Conservation (phyloP, 148 eudicot genomes). For the Amaranthus palmeri region DNA sequence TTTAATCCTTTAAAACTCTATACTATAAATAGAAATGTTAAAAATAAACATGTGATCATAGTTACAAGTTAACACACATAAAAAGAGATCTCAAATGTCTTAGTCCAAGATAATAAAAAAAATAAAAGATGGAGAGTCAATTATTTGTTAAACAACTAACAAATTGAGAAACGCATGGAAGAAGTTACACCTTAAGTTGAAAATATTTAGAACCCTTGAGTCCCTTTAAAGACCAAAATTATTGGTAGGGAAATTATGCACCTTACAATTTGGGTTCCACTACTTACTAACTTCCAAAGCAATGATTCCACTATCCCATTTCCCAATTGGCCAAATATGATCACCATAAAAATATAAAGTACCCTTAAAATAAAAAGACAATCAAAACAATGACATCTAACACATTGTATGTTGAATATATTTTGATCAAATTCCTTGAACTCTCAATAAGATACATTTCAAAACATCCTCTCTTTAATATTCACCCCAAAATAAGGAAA, state of each 20-base stretch:
- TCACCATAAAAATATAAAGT: not conserved
- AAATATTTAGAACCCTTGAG: conserved; percentile 1
- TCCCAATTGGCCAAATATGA: not conserved
- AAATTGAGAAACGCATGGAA: not conserved
- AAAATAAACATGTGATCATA: too few species aligned
- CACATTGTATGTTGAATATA: conserved; percentile 1
- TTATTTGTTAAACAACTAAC: conserved; percentile 13
- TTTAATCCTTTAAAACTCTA: too few species aligned
- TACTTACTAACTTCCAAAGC: conserved; percentile 25
- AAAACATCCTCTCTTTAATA: not conserved
- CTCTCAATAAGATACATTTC: not conserved
- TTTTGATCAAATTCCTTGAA: not conserved
- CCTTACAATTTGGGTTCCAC: conserved; percentile 13
- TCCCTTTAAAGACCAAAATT: conserved; percentile 25
- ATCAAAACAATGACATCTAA: not conserved
- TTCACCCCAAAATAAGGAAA: not conserved
- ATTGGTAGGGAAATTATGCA: not conserved
- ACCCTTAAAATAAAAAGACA: not conserved
- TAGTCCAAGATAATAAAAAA: not conserved
- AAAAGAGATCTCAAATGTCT: not conserved
- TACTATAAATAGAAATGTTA: too few species aligned
- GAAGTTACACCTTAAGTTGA: conserved; percentile 1
- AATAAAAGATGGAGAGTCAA: conserved; percentile 12
- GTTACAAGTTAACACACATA: too few species aligned
- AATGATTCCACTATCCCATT: conserved; percentile 4